Percentiles rank a stretch among this genome's conserved stretches.
Conservation (phyloP, 2,329 filamentous ascomycete species). For the Westerdykella ornata region DNA sequence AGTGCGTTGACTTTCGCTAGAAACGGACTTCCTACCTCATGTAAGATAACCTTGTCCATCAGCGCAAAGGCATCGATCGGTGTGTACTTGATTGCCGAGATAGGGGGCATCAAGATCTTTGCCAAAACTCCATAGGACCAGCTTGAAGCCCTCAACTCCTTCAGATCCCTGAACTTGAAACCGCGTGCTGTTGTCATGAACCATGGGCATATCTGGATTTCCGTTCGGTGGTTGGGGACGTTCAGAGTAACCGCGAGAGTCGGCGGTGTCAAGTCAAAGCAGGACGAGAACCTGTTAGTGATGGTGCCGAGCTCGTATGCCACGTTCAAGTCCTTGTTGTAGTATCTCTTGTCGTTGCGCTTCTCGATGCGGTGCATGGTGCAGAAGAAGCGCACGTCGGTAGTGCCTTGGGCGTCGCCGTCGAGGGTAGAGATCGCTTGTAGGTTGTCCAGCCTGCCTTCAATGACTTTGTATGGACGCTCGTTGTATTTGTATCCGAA, state of each 20-base stretch:
- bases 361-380: constrained; percentile 2
- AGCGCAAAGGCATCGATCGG: not conserved
- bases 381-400: constrained; percentile 4
- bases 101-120: not conserved
- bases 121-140: not conserved
- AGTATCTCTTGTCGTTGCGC: not conserved
- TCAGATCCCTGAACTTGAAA: constrained; percentile 2
- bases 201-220: constrained; percentile 5
- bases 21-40: not conserved
- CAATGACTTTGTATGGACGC: not conserved
- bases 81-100: constrained; percentile 1
- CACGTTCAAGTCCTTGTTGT: constrained; percentile 4
- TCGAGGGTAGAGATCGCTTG: not conserved
- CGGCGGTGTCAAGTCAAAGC: not conserved
- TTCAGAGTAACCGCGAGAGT: constrained; percentile 1
- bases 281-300: not conserved
- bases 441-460: not conserved
- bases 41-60: constrained; percentile 4
- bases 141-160: not conserved
- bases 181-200: not conserved
- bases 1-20: too few species aligned
- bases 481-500: constrained; percentile 1
- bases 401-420: not conserved
- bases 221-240: not conserved
- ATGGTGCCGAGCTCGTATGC: not conserved